A percentile compares a stretch with the other conserved stretches of the same genome.
phyloP scores from a whole-genome alignment of 306 rosid species.

The Lotus japonicus region DNA sequence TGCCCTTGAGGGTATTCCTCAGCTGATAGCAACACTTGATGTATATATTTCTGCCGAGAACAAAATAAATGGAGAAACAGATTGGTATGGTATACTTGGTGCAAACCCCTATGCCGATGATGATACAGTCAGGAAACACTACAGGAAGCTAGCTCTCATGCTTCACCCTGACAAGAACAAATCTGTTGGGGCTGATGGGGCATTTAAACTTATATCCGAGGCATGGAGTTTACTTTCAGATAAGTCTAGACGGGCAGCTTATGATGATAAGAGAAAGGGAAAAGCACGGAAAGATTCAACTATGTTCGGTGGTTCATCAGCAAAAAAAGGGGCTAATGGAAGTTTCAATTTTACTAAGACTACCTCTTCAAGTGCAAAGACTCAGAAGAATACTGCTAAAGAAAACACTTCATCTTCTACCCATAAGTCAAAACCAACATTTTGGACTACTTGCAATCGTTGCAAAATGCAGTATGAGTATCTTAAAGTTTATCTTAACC shows the following conservation, averaged over 20 bases:
- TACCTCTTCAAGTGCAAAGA: constrained; percentile 3
- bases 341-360: constrained; percentile 48
- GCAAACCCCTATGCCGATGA: constrained; percentile 59
- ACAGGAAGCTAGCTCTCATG: constrained; percentile 82
- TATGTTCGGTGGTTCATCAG: constrained; percentile 40
- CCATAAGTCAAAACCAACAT: constrained; percentile 56
- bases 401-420: constrained; percentile 50
- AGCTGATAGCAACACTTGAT: constrained; percentile 73
- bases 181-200: constrained; percentile 81
- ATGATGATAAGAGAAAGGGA: constrained; percentile 53
- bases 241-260: constrained; percentile 44
- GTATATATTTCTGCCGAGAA: constrained; percentile 69
- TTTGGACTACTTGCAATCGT: constrained; percentile 84
- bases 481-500: constrained; percentile 78
- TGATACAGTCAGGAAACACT: constrained; percentile 61
- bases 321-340: constrained; percentile 46
- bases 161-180: constrained; percentile 98
- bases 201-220: constrained; percentile 80
- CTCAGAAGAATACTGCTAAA: constrained; percentile 48
- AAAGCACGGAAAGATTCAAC: constrained; percentile 39
- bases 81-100: constrained; percentile 93
- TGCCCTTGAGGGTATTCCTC: constrained; percentile 71
- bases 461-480: constrained; percentile 98
- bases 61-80: constrained; percentile 63
- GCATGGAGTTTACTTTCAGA: constrained; percentile 91